Conservation (phyloP, 176 grass and related monocot genomes). For the Panicum miliaceum region DNA sequence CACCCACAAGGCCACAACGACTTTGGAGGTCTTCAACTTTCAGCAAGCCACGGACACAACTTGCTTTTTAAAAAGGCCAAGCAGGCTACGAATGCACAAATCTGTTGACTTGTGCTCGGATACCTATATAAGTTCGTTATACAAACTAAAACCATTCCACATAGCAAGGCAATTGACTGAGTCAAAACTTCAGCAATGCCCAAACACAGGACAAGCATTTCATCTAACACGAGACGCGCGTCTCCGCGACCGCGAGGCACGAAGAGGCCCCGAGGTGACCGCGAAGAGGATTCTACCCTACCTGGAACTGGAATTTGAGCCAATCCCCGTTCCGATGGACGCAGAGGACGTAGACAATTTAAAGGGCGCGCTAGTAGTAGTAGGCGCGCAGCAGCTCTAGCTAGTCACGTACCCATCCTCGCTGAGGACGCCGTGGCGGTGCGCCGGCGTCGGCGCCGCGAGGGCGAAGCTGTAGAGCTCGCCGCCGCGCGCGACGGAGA, state of each 20-base stretch:
- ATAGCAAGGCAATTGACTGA: neutral
- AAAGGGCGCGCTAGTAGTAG: neutral
- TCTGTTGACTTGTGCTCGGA: neutral
- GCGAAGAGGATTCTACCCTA: neutral
- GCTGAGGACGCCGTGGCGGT: slow-evolving; percentile 84
- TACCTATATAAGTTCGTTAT: neutral
- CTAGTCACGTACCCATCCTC: slow-evolving; percentile 71
- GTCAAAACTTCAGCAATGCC: neutral
- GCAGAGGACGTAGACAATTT: neutral
- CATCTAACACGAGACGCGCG: slow-evolving; percentile 26
- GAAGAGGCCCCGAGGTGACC: neutral
- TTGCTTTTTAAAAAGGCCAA: slow-evolving; percentile 19
- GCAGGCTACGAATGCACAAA: neutral
- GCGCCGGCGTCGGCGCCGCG: slow-evolving; percentile 60
- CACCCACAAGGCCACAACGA: neutral
- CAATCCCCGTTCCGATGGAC: slow-evolving; percentile 4
- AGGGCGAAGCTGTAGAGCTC: slow-evolving; percentile 78
- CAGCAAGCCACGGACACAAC: neutral
- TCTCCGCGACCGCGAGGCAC: neutral
- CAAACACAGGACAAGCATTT: slow-evolving; percentile 12
- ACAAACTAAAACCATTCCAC: neutral
- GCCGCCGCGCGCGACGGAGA: slow-evolving; percentile 46
- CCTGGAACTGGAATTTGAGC: neutral
- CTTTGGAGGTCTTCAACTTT: slow-evolving; percentile 9
- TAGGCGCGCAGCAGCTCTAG: neutral